Base-by-base conservation (phyloP, 345 rosid genomes). In the Corchorus capsularis region DNA sequence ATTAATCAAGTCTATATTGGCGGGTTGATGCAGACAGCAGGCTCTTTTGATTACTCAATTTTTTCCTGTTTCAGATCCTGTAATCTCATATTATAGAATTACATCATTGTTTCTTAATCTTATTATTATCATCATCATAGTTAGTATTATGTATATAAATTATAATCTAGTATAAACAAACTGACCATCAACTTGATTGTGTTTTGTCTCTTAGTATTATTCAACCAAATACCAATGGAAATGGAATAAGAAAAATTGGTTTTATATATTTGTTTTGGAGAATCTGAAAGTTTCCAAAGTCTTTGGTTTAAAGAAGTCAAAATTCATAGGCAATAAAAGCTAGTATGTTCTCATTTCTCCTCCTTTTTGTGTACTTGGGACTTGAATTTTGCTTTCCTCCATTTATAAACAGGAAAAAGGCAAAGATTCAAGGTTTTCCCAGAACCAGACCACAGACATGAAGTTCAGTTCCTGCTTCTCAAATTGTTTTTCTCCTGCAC, bases 381-480 rank as follows among this genome's bases (percentile, higher is more conserved):
- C 56, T 8, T 6, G 41, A n/a, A 4, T 49, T 9, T 10, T 53
- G n/a, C 53, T 27, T 22, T 68, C 9, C 56, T 49, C 17, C 41
- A 2, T 55, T 27, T 9, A 9, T 56, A 8, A 34, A 56, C 1
- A 19, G 4, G 10, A 27, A 52, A 17, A 8, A 0, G 46, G 43
- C 15, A 17, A 17, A 69, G 3, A 8, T 45, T 45, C 47, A 45
- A 45, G 47, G 47, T 45, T 45, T 45, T 27, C 27, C 47, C 43
- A 52, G n/a, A 19, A 19, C 27, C 20, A 56, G 32, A 56, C n/a
- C 52, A 59, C 57, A 56, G 68, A 19, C 17, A 86, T 83, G 88
- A 86, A 83, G 46, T 71, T 79, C 64, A 20, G 10, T 69, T 43
- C 47, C 47, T 77, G 80, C 54, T 72, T 76, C 61, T 76, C 55